These are phyloP conservation scores for Sarocladium kiliense DNA, from an alignment of 2,329 filamentous ascomycete genomes.

Conservation along the genomic window DNA sequence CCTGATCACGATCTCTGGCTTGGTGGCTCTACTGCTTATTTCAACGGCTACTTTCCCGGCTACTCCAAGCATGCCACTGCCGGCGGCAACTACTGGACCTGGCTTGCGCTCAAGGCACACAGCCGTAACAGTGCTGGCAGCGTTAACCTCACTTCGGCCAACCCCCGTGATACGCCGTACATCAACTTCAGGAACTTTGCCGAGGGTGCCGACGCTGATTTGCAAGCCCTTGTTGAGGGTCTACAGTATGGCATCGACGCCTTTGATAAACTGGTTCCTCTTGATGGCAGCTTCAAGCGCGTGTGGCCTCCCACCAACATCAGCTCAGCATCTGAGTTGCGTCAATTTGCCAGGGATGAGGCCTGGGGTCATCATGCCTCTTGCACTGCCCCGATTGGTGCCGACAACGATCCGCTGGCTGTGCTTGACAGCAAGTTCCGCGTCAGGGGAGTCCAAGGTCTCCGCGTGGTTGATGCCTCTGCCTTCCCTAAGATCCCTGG, in stretches of 20 bases:
- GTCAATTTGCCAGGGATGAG: constrained; percentile 36
- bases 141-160: constrained; percentile 52
- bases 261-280: constrained; percentile 22
- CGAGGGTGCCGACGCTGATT: constrained; percentile 39
- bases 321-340: constrained; percentile 35
- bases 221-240: constrained; percentile 37
- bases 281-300: constrained; percentile 34
- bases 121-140: constrained; percentile 54
- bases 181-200: constrained; percentile 56
- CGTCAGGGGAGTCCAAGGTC: constrained; percentile 44
- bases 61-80: constrained; percentile 40
- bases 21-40: constrained; percentile 48
- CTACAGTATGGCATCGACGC: constrained; percentile 40
- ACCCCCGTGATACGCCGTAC: constrained; percentile 58
- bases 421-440: constrained; percentile 50
- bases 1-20: constrained; percentile 48
- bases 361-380: constrained; percentile 54
- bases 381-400: constrained; percentile 49
- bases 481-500: constrained; percentile 48
- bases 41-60: constrained; percentile 51
- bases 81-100: constrained; percentile 35
- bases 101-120: constrained; percentile 46
- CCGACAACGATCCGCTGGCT: constrained; percentile 44
- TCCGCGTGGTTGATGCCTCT: constrained; percentile 56
- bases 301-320: constrained; percentile 31